Conservation (phyloP, 352 stramenopile species). For the Saprolegnia diclina region DNA sequence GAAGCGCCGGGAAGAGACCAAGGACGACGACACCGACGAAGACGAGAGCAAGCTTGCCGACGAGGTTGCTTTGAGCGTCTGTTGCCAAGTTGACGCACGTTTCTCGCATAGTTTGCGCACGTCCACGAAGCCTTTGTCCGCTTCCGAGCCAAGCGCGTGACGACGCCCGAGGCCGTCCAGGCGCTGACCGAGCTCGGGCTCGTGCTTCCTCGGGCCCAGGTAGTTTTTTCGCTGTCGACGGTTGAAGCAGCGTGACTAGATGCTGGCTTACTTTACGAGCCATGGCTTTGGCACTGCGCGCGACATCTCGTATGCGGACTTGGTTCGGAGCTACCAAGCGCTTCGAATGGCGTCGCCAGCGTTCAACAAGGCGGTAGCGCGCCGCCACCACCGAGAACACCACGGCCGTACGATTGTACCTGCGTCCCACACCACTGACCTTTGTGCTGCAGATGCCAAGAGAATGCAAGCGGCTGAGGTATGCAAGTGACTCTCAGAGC, state of each 20-base stretch:
- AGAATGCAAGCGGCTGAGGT: slow-evolving; percentile 26
- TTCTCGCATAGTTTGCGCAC: slow-evolving; percentile 5
- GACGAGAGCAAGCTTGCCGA: slow-evolving; percentile 27
- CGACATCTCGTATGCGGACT: slow-evolving; percentile 33
- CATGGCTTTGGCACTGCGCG: slow-evolving; percentile 41
- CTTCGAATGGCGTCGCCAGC: not conserved
- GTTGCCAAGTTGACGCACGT: not conserved
- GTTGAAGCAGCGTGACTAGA: no score
- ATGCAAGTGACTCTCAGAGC: no score
- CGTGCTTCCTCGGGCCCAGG: slow-evolving; percentile 43
- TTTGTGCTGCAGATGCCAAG: slow-evolving; percentile 23
- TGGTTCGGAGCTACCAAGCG: slow-evolving; percentile 15
- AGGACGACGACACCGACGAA: slow-evolving; percentile 32
- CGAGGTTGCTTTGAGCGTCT: not conserved
- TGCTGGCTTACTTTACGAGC: slow-evolving; percentile 49
- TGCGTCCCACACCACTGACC: not conserved
- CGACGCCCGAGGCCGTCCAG: slow-evolving; percentile 45
- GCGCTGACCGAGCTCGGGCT: slow-evolving; percentile 62
- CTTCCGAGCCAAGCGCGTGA: slow-evolving; percentile 2
- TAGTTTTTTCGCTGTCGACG: not conserved
- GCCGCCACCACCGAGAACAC: not conserved
- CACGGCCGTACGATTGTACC: not conserved
- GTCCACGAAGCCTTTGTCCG: slow-evolving; percentile 22
- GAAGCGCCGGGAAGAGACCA: slow-evolving; percentile 23
- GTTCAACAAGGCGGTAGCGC: not conserved